Base-by-base conservation (phyloP, 345 rosid species). In the Erysimum cheiranthoides region DNA sequence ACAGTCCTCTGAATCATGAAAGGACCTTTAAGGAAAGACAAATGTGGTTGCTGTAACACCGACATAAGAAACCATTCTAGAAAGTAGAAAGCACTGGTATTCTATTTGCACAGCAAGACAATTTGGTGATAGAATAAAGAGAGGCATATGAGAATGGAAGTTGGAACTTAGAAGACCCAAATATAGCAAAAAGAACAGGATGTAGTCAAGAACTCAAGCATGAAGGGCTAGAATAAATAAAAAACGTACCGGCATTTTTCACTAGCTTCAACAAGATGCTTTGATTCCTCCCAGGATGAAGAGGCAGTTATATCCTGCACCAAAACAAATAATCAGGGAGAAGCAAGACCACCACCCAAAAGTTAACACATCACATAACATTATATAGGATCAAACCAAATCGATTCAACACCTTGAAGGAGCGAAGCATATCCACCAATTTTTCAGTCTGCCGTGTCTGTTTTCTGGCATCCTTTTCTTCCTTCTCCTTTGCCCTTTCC, bases 401-500 rank as follows among this genome's bases (percentile, higher is more conserved):
- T 28, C 40, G 50, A 75, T 65, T 58, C 21, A 42, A 53, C 30
- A 80, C 83, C 83, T 80, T 80, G 18, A 66, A 66, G 40, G 71
- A 76, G 25, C 71, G 71, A 53, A 80, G 71, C 47, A 76, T 47
- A 66, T 61, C 70, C 54, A 71, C 7, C 40, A 80, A 60, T 18
- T 75, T 71, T 52, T 75, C 80, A 62, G 81, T 84, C 64, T 88
- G 86, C 61, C 92, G 93, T 72, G 82, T 89, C 68, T 81, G 90
- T 76, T 84, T 95, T 82, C 87, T 89, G 52, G 90, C 93, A 67
- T 90, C 97, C 78, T 90, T 94, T 85, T 89, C 97, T 82, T 90
- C 97, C 80, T 90, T 95, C 77, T 88, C 97, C 82, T 70, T 87
- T 34, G 80, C 90, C 80, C 89, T 95, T 79, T 85, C 95, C 80